Conservation (phyloP, 2,329 filamentous ascomycete genomes). For the Arthrobotrys iridis region DNA sequence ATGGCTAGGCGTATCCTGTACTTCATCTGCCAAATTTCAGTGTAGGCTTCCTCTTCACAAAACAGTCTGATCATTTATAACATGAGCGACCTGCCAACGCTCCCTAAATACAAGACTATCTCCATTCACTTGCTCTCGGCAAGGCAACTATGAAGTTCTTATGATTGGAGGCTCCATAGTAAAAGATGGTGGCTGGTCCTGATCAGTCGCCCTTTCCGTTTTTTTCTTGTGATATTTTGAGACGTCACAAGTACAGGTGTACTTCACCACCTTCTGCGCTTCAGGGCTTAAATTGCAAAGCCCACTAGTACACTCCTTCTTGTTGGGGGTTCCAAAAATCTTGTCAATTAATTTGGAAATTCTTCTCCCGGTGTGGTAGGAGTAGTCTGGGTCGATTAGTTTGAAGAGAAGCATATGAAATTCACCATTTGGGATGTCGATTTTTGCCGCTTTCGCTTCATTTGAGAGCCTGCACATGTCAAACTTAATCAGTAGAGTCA, state of each 20-base stretch:
- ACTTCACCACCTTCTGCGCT: slow-evolving; percentile 29
- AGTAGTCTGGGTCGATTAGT: slow-evolving; percentile 33
- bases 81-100: background rate
- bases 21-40: too few relatives aligned
- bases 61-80: background rate
- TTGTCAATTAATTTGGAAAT: slow-evolving; percentile 40
- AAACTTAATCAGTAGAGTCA: background rate
- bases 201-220: background rate
- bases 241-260: slow-evolving; percentile 25
- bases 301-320: slow-evolving; percentile 33
- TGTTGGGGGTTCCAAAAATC: slow-evolving; percentile 18
- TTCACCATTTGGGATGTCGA: slow-evolving; percentile 30
- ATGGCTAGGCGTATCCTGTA: too few relatives aligned
- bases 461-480: slow-evolving; percentile 19
- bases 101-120: background rate
- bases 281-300: slow-evolving; percentile 42
- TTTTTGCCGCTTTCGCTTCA: slow-evolving; percentile 33
- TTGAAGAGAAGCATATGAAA: slow-evolving; percentile 37
- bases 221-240: slow-evolving; percentile 37
- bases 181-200: background rate
- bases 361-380: slow-evolving; percentile 19
- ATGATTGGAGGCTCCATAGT: background rate
- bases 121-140: background rate
- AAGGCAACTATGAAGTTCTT: background rate
- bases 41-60: too few relatives aligned